Conservation (phyloP, 148 eudicot species). For the Polygonum maritimum region DNA sequence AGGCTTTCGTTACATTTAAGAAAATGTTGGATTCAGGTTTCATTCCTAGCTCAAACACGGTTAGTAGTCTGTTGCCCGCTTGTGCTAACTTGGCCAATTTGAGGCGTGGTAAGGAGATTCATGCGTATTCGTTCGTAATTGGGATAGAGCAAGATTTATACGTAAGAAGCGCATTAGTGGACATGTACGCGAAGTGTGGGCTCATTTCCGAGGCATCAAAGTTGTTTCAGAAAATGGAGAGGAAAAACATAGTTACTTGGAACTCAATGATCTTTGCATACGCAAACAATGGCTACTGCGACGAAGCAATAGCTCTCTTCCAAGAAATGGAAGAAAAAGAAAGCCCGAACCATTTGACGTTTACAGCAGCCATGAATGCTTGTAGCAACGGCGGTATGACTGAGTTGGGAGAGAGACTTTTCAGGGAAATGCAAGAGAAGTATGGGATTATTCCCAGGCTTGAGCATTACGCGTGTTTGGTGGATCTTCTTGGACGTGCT, state of each 20-base stretch:
- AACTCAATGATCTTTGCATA: slow-evolving; percentile 89
- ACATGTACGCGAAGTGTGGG: slow-evolving; percentile 86
- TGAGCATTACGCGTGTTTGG: slow-evolving; percentile 87
- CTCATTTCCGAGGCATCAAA: slow-evolving; percentile 40
- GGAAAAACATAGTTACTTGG: slow-evolving; percentile 68
- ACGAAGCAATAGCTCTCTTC: slow-evolving; percentile 60
- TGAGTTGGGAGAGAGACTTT: slow-evolving; percentile 47
- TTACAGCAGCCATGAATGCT: slow-evolving; percentile 77
- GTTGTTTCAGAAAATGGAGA: slow-evolving; percentile 42
- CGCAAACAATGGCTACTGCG: slow-evolving; percentile 64
- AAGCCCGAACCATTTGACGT: slow-evolving; percentile 59
- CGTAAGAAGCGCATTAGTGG: slow-evolving; percentile 67
- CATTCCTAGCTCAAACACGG: slow-evolving; percentile 48
- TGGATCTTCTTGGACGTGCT: slow-evolving; percentile 64
- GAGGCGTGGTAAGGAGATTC: slow-evolving; percentile 66
- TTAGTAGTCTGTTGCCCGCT: slow-evolving; percentile 67
- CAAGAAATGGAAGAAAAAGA: slow-evolving; percentile 35
- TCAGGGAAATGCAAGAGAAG: slow-evolving; percentile 44
- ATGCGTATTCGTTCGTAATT: slow-evolving; percentile 40
- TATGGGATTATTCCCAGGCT: slow-evolving; percentile 43
- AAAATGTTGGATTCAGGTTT: slow-evolving; percentile 47
- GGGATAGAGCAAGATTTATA: slow-evolving; percentile 51
- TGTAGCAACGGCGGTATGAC: slow-evolving; percentile 63
- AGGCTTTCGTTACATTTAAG: slow-evolving; percentile 50
- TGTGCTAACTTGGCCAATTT: slow-evolving; percentile 54